phyloP scores from a whole-genome alignment of 2,329 filamentous ascomycete species.

The Endoconidiophora polonica region DNA sequence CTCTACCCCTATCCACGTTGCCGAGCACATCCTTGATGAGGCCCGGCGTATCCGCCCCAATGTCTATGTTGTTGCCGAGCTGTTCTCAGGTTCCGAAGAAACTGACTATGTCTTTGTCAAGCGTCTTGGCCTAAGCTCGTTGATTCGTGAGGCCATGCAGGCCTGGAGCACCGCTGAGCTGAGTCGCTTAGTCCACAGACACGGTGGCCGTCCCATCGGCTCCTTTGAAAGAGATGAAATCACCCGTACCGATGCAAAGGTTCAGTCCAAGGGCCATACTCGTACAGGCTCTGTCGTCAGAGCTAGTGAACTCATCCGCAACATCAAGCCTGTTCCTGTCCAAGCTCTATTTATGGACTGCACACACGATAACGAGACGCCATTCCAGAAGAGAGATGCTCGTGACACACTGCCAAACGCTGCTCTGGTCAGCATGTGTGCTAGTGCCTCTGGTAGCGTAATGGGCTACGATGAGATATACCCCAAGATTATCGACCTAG shows the following conservation, averaged over 20 bases:
- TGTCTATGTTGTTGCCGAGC: slow-evolving; percentile 80
- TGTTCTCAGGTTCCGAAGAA: slow-evolving; percentile 89
- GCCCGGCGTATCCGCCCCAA: slow-evolving; percentile 78
- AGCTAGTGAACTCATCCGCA: slow-evolving; percentile 51
- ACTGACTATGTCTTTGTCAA: slow-evolving; percentile 96
- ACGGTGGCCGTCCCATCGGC: slow-evolving; percentile 85
- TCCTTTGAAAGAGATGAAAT: slow-evolving; percentile 93
- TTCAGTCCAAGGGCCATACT: slow-evolving; percentile 13
- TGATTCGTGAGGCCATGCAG: slow-evolving; percentile 97
- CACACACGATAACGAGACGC: slow-evolving; percentile 94
- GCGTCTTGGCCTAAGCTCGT: slow-evolving; percentile 71
- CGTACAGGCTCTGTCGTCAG: slow-evolving; percentile 19
- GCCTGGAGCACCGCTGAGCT: slow-evolving; percentile 90
- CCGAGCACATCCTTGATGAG: slow-evolving; percentile 86
- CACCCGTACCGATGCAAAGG: slow-evolving; percentile 37
- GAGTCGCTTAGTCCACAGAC: slow-evolving; percentile 79
- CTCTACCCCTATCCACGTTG: slow-evolving; percentile 85
- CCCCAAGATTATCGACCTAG: slow-evolving; percentile 79
- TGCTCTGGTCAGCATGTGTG: slow-evolving; percentile 88
- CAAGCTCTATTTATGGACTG: slow-evolving; percentile 98
- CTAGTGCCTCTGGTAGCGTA: slow-evolving; percentile 84
- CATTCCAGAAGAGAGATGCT: slow-evolving; percentile 86
- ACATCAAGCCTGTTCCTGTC: slow-evolving; percentile 72
- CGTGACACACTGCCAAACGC: slow-evolving; percentile 88
- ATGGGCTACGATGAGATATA: slow-evolving; percentile 98